phyloP scores from a whole-genome alignment of 495 filamentous ascomycete genomes.

The Parathielavia appendiculata region DNA sequence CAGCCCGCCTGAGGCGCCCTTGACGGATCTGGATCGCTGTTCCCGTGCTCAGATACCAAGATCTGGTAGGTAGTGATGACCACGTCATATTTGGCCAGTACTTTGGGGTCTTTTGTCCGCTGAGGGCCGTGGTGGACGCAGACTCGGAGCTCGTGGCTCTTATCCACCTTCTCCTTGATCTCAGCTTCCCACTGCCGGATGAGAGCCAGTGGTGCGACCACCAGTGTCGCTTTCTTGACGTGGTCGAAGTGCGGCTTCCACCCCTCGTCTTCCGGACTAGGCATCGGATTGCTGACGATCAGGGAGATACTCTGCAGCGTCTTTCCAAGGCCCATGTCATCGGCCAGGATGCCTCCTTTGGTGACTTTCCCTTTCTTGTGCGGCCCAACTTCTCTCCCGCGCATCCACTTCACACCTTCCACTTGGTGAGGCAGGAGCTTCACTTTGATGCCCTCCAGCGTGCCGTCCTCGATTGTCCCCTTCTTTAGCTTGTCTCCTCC shows the following conservation, averaged over 20 bases:
- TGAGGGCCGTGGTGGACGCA: slow-evolving; percentile 84
- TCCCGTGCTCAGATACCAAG: slow-evolving; percentile 78
- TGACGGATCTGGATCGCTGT: slow-evolving; percentile 44
- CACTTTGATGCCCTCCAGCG: slow-evolving; percentile 70
- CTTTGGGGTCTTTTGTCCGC: slow-evolving; percentile 68
- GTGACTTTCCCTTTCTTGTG: slow-evolving; percentile 72
- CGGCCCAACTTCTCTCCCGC: slow-evolving; percentile 73
- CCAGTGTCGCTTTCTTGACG: slow-evolving; percentile 73
- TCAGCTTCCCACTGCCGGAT: slow-evolving; percentile 98
- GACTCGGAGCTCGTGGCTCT: slow-evolving; percentile 65
- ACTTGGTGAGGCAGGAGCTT: slow-evolving; percentile 88
- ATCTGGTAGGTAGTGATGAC: slow-evolving; percentile 98
- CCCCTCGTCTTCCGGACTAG: slow-evolving; percentile 44
- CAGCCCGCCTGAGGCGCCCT: slow-evolving; percentile 68
- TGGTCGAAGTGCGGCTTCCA: slow-evolving; percentile 57
- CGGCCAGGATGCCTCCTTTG: slow-evolving; percentile 80
- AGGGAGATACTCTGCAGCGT: slow-evolving; percentile 78
- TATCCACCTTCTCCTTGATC: slow-evolving; percentile 69
- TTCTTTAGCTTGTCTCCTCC: slow-evolving; percentile 19
- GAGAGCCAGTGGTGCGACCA: slow-evolving; percentile 89
- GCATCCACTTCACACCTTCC: slow-evolving; percentile 91
- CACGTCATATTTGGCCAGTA: slow-evolving; percentile 81
- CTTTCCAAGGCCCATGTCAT: slow-evolving; percentile 85
- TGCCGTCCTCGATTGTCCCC: slow-evolving; percentile 30
- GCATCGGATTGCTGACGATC: slow-evolving; percentile 75